Base-by-base conservation (phyloP, 2,329 filamentous ascomycete genomes). In the Xylariaceae sp. region DNA sequence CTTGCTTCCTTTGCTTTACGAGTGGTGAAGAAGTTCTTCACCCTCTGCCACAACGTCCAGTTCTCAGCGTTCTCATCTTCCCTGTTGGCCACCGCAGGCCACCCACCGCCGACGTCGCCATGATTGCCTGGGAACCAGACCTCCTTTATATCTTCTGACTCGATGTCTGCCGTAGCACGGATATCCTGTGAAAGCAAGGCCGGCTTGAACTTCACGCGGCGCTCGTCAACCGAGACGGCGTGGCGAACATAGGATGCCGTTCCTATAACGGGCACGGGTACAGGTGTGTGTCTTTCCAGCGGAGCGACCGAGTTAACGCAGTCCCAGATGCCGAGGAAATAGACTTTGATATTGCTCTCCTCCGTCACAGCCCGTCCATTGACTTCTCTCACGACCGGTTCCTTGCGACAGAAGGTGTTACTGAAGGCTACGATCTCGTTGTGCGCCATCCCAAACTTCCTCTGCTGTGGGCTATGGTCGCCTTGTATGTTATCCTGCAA, bases 101-200 rank as follows among this genome's bases (percentile, higher is more conserved):
- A 76, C 0, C 73, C 73, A 1, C 73, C 73, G 2, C 73, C 73
- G 8, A 76, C 64, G 37, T 76, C 71, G 8, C 67, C 67, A 40
- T 76, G 73, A 38, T 68, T 68, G 1, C 73, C 73, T 0, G 72
- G 65, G 44, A 76, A 76, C 70, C 72, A 76, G 31, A 76, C 69
- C 44, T 76, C 72, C 33, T 67, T 66, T 41, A 72, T 59, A 36
- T 70, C 64, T 19, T 70, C 66, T 2, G 56, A 43, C 1, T 51
- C 38, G 12, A 55, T 41, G 2, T 55, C 31, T 1, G 44, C 32
- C 19, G 36, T 42, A 15, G 47, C 46, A 3, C 55, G 52, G 14
- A 61, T 60, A 23, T 70, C 66, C 38, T 68, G 65, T 0, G 62
- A 59, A 3, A 74, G 59, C 1, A 75, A 59, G 0, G 69, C 70